Evolutionary conservation across 1,139 yeast species (phyloP).

Genomic region (Starmera stellimalicola): DNA sequence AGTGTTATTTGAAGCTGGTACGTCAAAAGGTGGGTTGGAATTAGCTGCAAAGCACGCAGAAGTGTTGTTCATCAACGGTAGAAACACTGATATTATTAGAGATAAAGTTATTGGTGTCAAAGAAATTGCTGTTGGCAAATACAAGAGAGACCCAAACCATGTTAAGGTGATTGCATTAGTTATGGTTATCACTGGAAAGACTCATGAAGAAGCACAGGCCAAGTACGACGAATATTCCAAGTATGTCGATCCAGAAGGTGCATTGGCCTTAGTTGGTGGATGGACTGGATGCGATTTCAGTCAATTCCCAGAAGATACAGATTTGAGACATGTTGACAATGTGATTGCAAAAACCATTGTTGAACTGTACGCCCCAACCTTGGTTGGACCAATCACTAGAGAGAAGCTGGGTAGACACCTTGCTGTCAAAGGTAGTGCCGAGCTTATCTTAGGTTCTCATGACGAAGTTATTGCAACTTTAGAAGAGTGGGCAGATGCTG

Average conservation of each 20-base stretch:
- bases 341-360: slow-evolving; percentile 16
- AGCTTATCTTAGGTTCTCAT: slow-evolving; percentile 23
- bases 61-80: slow-evolving; percentile 26
- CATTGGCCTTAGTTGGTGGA: slow-evolving; percentile 24
- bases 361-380: slow-evolving; percentile 14
- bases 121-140: slow-evolving; percentile 13
- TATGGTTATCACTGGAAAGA: slow-evolving; percentile 20
- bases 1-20: slow-evolving; percentile 35
- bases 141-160: slow-evolving; percentile 17
- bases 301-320: slow-evolving; percentile 20
- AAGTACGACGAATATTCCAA: slow-evolving; percentile 17
- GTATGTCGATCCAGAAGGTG: slow-evolving; percentile 23
- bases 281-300: slow-evolving; percentile 24
- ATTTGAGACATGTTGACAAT: slow-evolving; percentile 17
- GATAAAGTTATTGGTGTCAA: slow-evolving; percentile 16
- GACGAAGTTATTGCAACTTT: slow-evolving; percentile 23
- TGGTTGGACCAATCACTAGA: slow-evolving; percentile 16
- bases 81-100: slow-evolving; percentile 15
- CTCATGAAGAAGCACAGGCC: slow-evolving; percentile 22
- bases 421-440: slow-evolving; percentile 24
- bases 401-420: slow-evolving; percentile 18
- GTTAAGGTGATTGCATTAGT: slow-evolving; percentile 20
- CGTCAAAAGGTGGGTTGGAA: slow-evolving; percentile 32
- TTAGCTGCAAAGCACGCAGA: slow-evolving; percentile 36
- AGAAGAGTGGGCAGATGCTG: slow-evolving; percentile 25